phyloP scores from a whole-genome alignment of 306 rosid genomes.

The Comarum palustre region DNA sequence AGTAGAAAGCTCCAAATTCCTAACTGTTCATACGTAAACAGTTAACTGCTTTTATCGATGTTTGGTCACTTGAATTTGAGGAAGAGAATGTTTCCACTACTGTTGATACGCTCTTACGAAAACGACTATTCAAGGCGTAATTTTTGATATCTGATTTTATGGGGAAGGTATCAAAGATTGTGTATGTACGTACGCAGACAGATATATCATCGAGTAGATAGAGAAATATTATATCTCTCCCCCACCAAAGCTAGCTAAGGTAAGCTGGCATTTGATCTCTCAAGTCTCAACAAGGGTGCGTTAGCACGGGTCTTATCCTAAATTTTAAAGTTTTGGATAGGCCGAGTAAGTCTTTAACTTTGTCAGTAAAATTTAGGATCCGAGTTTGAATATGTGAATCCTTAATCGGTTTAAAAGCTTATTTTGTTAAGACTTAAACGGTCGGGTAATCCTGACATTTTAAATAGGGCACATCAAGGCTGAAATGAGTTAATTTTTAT shows the following conservation, averaged over 20 bases:
- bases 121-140: constrained; percentile 23
- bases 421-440: no score
- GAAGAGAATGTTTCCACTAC: constrained; percentile 43
- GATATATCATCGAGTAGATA: not conserved
- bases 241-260: constrained; percentile 8
- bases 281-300: not conserved
- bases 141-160: not conserved
- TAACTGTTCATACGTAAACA: constrained; percentile 47
- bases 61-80: constrained; percentile 27
- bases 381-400: no score
- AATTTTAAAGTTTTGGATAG: no score
- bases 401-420: no score
- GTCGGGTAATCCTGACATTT: no score
- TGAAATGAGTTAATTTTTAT: no score
- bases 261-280: not conserved
- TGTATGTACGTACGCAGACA: constrained; percentile 11
- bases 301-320: no score
- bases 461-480: no score
- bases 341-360: no score
- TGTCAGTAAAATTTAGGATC: no score
- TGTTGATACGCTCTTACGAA: constrained; percentile 35
- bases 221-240: not conserved
- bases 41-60: constrained; percentile 32
- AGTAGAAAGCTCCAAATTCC: constrained; percentile 39
- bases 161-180: constrained; percentile 10